These are phyloP conservation scores for Aspergillus mulundensis DNA, from an alignment of 495 filamentous ascomycete genomes.

Conservation along the genomic window DNA sequence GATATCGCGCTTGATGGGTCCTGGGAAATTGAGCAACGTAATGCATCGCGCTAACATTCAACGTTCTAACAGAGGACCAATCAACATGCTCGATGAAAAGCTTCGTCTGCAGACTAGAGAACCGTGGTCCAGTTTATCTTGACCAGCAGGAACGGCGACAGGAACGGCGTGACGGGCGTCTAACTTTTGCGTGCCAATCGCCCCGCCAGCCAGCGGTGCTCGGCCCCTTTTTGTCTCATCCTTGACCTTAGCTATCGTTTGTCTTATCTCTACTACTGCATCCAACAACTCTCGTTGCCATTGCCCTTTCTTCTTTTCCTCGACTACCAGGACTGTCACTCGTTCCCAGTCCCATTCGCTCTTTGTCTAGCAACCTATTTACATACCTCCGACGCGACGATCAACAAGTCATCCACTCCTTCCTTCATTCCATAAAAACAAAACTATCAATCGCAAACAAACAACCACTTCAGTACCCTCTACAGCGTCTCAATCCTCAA, in stretches of 20 bases:
- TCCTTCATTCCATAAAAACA: background rate
- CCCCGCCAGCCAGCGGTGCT: background rate
- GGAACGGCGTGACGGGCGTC: background rate
- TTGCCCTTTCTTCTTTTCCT: conserved; percentile 16
- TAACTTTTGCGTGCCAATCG: background rate
- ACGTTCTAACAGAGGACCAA: background rate
- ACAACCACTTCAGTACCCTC: background rate
- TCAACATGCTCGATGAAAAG: background rate
- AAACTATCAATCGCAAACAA: background rate
- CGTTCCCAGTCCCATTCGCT: conserved; percentile 40
- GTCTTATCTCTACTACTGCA: background rate
- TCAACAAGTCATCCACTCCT: background rate
- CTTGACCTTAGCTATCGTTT: background rate
- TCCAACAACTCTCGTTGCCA: background rate
- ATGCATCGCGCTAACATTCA: background rate
- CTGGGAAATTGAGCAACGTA: background rate
- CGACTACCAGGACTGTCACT: conserved; percentile 37
- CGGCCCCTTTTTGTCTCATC: background rate
- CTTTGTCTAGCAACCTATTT: conserved; percentile 20
- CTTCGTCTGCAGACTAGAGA: background rate
- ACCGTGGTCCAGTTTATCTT: background rate
- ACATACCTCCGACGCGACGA: background rate
- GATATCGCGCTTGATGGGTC: background rate
- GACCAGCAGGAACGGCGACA: background rate
- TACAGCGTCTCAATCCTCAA: background rate